Conservation (phyloP, 345 rosid species). For the Syzygium jambos region DNA sequence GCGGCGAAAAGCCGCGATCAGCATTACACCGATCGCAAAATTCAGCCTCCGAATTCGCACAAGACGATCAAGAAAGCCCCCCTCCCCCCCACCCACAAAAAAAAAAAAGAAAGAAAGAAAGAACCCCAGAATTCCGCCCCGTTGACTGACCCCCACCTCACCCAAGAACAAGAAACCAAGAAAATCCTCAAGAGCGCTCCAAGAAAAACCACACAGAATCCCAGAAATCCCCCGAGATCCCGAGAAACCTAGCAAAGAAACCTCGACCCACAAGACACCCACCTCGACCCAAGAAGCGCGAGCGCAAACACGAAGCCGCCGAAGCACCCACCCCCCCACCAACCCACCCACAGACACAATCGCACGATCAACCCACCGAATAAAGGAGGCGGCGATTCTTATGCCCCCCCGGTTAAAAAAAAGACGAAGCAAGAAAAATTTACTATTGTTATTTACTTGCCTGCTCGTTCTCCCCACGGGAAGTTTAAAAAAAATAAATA, state of each 20-base stretch:
- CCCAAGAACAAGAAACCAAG: neutral
- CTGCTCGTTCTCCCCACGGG: no score
- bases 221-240: neutral
- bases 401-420: neutral
- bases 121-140: neutral
- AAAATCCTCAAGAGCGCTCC: neutral
- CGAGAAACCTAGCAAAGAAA: neutral
- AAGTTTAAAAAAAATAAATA: no score
- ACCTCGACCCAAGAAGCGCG: neutral
- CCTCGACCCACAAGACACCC: neutral
- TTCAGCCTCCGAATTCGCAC: neutral
- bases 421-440: no score
- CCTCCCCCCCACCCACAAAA: neutral
- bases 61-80: neutral
- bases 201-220: neutral
- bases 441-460: no score
- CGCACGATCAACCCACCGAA: no score
- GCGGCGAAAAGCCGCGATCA: neutral
- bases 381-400: neutral
- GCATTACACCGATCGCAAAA: neutral
- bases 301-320: neutral
- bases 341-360: no score
- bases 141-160: neutral
- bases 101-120: no score
- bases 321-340: no score